Evolutionary conservation across 2,329 filamentous ascomycete genomes (phyloP).

Genomic region (Penicillium brevicompactum): DNA sequence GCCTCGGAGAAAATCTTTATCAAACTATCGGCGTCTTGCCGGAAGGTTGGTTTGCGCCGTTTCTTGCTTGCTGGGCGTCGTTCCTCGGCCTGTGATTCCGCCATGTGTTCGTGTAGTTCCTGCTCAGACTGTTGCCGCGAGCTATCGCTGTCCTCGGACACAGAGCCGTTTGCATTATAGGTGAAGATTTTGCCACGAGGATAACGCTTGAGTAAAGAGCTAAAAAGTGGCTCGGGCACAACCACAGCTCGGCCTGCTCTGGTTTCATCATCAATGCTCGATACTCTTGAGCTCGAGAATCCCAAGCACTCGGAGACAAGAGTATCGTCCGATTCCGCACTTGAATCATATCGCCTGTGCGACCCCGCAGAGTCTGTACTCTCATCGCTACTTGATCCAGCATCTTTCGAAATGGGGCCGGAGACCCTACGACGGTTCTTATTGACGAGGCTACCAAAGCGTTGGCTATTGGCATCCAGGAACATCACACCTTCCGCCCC

Average conservation of each 20-base stretch:
- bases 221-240: slow-evolving; percentile 23
- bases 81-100: not conserved
- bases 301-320: slow-evolving; percentile 17
- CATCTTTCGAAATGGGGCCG: slow-evolving; percentile 3
- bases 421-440: slow-evolving; percentile 12
- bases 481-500: slow-evolving; percentile 44
- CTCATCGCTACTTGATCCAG: slow-evolving; percentile 16
- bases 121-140: not conserved
- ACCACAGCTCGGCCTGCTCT: slow-evolving; percentile 12
- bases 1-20: slow-evolving; percentile 27
- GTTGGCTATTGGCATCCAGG: slow-evolving; percentile 25
- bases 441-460: slow-evolving; percentile 19
- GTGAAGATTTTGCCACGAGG: slow-evolving; percentile 32
- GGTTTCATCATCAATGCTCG: slow-evolving; percentile 17
- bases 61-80: slow-evolving; percentile 11
- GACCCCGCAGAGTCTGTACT: slow-evolving; percentile 22
- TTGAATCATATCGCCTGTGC: not conserved
- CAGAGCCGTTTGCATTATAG: slow-evolving; percentile 22
- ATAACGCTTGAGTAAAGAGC: slow-evolving; percentile 24
- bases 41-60: slow-evolving; percentile 15
- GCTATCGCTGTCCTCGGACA: slow-evolving; percentile 29
- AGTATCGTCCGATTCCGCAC: not conserved
- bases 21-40: slow-evolving; percentile 17
- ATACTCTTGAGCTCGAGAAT: slow-evolving; percentile 18
- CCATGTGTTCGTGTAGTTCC: not conserved